Percentiles rank a stretch among this genome's conserved stretches.
Conservation (phyloP, 2,329 filamentous ascomycete species). For the Elsinoe necatrix region DNA sequence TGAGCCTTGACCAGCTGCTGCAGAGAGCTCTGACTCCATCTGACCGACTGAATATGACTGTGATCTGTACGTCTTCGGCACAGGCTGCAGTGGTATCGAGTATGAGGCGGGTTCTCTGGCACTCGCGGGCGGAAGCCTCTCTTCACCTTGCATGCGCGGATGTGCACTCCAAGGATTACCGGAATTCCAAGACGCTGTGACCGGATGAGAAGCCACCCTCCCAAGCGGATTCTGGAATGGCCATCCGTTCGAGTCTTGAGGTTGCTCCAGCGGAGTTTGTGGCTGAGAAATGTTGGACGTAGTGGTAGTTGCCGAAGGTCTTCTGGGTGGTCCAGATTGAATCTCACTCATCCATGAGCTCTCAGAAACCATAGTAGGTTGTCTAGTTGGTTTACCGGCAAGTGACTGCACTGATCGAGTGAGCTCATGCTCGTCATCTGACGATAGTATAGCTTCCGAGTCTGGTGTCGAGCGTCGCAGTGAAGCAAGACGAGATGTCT, state of each 20-base stretch:
- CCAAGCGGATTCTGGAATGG: conserved; percentile 22
- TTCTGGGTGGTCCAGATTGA: conserved; percentile 57
- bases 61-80: conserved; percentile 85
- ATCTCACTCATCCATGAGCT: conserved; percentile 86
- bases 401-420: conserved; percentile 39
- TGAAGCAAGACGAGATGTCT: conserved; percentile 12
- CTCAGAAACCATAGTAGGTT: conserved; percentile 54
- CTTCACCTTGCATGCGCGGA: conserved; percentile 25
- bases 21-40: conserved; percentile 56
- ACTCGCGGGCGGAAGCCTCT: conserved; percentile 26
- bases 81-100: conserved; percentile 78
- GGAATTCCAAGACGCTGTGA: conserved; percentile 19
- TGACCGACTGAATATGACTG: conserved; percentile 96
- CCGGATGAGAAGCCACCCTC: conserved; percentile 37
- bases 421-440: conserved; percentile 79
- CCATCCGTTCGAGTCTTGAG: conserved; percentile 42
- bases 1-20: conserved; percentile 22
- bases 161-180: conserved; percentile 43
- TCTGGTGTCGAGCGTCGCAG: conserved; percentile 77
- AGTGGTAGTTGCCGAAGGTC: conserved; percentile 57
- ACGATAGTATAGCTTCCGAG: conserved; percentile 86
- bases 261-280: conserved; percentile 56
- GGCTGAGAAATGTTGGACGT: conserved; percentile 58
- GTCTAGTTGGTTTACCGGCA: conserved; percentile 30
- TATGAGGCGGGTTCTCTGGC: conserved; percentile 62